Percentiles rank a stretch among this genome's conserved stretches.
These are phyloP conservation scores for Pezicula radicicola DNA, from an alignment of 2,329 filamentous ascomycete genomes.

Conservation along the genomic window DNA sequence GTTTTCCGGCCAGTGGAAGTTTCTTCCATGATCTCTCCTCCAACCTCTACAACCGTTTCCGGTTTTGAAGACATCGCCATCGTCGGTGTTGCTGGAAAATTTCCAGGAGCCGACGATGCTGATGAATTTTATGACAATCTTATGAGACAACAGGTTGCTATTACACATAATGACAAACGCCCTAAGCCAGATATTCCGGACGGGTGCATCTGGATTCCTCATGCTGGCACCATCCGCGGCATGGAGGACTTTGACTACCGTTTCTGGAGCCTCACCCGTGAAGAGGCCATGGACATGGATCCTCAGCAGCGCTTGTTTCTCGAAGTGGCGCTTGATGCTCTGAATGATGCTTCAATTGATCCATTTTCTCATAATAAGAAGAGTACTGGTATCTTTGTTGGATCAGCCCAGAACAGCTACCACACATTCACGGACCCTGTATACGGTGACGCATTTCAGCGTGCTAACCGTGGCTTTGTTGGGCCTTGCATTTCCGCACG, in stretches of 20 bases:
- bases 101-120: neutral
- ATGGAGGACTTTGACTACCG: slow-evolving; percentile 9
- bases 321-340: slow-evolving; percentile 7
- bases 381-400: neutral
- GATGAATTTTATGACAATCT: neutral
- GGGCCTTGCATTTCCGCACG: neutral
- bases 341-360: neutral
- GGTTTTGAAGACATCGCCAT: neutral
- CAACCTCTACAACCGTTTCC: too few species aligned
- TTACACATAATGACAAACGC: neutral
- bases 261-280: slow-evolving; percentile 11
- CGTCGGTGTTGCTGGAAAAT: neutral
- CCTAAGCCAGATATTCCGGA: neutral
- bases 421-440: neutral
- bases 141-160: neutral
- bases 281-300: slow-evolving; percentile 21
- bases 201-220: neutral
- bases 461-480: neutral
- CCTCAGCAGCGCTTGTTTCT: slow-evolving; percentile 13
- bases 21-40: too few species aligned
- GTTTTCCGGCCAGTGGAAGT: too few species aligned
- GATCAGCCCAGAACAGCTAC: neutral
- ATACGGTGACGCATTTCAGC: neutral
- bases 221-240: slow-evolving; percentile 5
- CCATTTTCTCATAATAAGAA: neutral